Conservation (phyloP, 345 rosid genomes). For the Geranium rotundifolium region DNA sequence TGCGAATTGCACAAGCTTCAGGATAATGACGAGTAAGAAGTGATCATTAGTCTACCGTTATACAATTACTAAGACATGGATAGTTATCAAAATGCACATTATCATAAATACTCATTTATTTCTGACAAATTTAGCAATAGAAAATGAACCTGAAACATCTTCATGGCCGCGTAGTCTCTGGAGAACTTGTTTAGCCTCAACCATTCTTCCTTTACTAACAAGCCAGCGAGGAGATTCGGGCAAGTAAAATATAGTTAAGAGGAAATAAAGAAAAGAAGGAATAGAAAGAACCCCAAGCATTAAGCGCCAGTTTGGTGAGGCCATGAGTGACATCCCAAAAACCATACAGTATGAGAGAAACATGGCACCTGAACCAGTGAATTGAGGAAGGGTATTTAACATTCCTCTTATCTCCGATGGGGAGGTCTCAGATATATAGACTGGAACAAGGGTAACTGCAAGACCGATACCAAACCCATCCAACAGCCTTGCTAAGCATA, state of each 20-base stretch:
- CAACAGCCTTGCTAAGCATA: constrained; percentile 70
- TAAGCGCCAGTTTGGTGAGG: constrained; percentile 77
- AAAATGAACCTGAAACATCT: constrained; percentile 72
- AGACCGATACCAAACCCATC: constrained; percentile 92
- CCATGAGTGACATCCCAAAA: constrained; percentile 62
- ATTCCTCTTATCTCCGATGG: constrained; percentile 86
- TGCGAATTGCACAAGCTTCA: constrained; percentile 22
- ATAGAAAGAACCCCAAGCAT: constrained; percentile 94
- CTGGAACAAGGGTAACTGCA: constrained; percentile 81
- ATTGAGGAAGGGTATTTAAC: constrained; percentile 90
- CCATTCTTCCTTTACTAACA: constrained; percentile 92
- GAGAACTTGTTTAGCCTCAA: constrained; percentile 72
- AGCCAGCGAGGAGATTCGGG: constrained; percentile 99
- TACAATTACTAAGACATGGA: too few species aligned
- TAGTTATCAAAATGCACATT: too few species aligned
- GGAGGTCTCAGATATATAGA: constrained; percentile 92
- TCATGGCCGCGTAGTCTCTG: constrained; percentile 82
- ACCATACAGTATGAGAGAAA: constrained; percentile 88
- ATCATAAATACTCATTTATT: too few species aligned
- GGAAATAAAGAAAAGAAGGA: constrained; percentile 63
- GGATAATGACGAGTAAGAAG: too few species aligned
- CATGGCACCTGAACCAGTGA: constrained; percentile 92
- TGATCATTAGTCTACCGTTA: too few species aligned
- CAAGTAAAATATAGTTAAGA: constrained; percentile 61
- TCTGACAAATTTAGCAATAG: background rate